phyloP scores from a whole-genome alignment of 192 early-diverging fungal genomes.

The Obelidium mucronatum region DNA sequence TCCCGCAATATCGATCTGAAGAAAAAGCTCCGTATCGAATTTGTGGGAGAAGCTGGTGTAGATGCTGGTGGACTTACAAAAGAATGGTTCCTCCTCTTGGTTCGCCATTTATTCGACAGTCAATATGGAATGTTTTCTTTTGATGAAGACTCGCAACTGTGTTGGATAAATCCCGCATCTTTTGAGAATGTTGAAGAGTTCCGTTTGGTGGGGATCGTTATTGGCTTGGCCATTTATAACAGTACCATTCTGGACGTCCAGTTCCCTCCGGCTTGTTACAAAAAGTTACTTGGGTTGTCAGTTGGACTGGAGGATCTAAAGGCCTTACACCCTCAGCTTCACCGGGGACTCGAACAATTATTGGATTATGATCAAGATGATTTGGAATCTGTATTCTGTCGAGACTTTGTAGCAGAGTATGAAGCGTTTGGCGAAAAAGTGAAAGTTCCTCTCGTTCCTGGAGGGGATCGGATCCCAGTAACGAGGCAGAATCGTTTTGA shows the following conservation, averaged over 20 bases:
- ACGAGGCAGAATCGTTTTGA: constrained; percentile 77
- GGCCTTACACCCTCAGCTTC: constrained; percentile 77
- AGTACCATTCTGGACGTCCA: constrained; percentile 91
- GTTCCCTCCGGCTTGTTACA: constrained; percentile 84
- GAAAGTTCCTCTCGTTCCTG: constrained; percentile 66
- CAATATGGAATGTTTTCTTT: constrained; percentile 85
- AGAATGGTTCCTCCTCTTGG: constrained; percentile 92
- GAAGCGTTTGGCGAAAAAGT: constrained; percentile 61
- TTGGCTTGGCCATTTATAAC: constrained; percentile 94
- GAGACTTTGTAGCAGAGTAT: constrained; percentile 75
- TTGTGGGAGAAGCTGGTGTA: constrained; percentile 68
- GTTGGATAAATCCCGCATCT: constrained; percentile 76
- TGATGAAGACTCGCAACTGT: constrained; percentile 82
- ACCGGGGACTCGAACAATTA: constrained; percentile 78
- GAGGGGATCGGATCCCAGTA: constrained; percentile 73
- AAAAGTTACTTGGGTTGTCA: constrained; percentile 78
- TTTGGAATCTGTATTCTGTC: constrained; percentile 78
- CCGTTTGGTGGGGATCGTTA: constrained; percentile 83
- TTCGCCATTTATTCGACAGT: constrained; percentile 85
- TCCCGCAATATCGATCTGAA: constrained; percentile 58
- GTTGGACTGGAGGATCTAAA: constrained; percentile 77
- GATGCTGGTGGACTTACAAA: constrained; percentile 95
- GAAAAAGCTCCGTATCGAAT: constrained; percentile 61
- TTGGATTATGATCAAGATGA: constrained; percentile 76
- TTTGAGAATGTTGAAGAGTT: constrained; percentile 76